Evolutionary conservation across 345 rosid genomes (phyloP).

Genomic region (Populus alba): DNA sequence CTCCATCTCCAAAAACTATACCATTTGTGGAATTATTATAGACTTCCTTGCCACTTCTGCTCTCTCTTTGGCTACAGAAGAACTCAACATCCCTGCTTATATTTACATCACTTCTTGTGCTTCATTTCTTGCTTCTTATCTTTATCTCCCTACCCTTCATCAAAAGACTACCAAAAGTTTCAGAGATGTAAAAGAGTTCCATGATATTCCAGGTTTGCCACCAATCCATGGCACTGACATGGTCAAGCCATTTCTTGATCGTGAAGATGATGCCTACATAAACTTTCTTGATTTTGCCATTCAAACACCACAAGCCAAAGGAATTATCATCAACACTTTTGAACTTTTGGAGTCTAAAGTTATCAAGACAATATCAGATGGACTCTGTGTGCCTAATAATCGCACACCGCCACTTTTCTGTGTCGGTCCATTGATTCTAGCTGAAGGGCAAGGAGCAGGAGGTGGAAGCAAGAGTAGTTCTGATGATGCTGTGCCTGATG

Average conservation of each 20-base stretch:
- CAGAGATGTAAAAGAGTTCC: slow-evolving; percentile 4
- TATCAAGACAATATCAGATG: slow-evolving; percentile 38
- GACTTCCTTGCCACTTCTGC: slow-evolving; percentile 28
- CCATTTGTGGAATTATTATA: slow-evolving; percentile 18
- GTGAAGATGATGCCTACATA: slow-evolving; percentile 10
- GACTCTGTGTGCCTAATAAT: slow-evolving; percentile 33
- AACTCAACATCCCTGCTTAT: slow-evolving; percentile 27
- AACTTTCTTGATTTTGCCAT: slow-evolving; percentile 6
- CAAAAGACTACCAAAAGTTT: slow-evolving; percentile 9
- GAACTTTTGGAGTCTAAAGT: slow-evolving; percentile 48
- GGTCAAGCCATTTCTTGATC: slow-evolving; percentile 19
- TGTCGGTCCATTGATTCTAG: slow-evolving; percentile 36
- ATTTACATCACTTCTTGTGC: slow-evolving; percentile 16
- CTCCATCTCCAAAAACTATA: slow-evolving; percentile 1
- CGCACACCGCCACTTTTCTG: slow-evolving; percentile 44
- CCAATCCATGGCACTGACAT: slow-evolving; percentile 20
- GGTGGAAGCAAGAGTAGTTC: neutral
- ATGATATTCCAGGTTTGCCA: slow-evolving; percentile 33
- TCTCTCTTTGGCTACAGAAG: slow-evolving; percentile 16
- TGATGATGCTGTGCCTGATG: neutral
- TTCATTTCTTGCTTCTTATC: neutral
- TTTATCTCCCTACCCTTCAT: slow-evolving; percentile 19
- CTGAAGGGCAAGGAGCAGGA: slow-evolving; percentile 33
- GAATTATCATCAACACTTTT: slow-evolving; percentile 56
- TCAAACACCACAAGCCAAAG: slow-evolving; percentile 14